phyloP scores from a whole-genome alignment of 495 filamentous ascomycete species.

The Daldinia bambusicola region DNA sequence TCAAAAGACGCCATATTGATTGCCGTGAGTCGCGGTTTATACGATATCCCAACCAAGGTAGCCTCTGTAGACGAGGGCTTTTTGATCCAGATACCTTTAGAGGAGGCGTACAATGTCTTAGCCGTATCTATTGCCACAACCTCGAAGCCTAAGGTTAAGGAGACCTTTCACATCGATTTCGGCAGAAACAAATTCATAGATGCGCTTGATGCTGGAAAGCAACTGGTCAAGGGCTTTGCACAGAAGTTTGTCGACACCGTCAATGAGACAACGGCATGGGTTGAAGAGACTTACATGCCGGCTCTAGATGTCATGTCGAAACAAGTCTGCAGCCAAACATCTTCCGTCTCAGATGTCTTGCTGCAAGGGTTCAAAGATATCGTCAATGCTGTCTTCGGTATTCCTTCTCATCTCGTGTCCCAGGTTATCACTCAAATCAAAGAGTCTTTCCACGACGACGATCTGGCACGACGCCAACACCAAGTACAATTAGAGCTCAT shows the following conservation, averaged over 20 bases:
- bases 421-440: slow-evolving; percentile 43
- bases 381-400: slow-evolving; percentile 37
- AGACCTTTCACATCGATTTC: slow-evolving; percentile 58
- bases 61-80: slow-evolving; percentile 58
- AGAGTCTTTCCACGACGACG: slow-evolving; percentile 38
- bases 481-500: slow-evolving; percentile 39
- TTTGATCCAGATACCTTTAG: slow-evolving; percentile 52
- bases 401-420: slow-evolving; percentile 33
- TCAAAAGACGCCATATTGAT: slow-evolving; percentile 56
- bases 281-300: slow-evolving; percentile 49
- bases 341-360: slow-evolving; percentile 46
- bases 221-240: slow-evolving; percentile 52
- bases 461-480: slow-evolving; percentile 30
- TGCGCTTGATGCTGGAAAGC: slow-evolving; percentile 51
- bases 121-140: slow-evolving; percentile 58
- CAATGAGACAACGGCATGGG: slow-evolving; percentile 49
- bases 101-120: slow-evolving; percentile 55
- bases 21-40: slow-evolving; percentile 54
- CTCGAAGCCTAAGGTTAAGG: slow-evolving; percentile 57
- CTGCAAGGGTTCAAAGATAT: slow-evolving; percentile 41
- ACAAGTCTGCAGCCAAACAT: slow-evolving; percentile 48
- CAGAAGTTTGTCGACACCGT: slow-evolving; percentile 49
- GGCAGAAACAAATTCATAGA: slow-evolving; percentile 51
- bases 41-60: slow-evolving; percentile 54
- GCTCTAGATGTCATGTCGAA: slow-evolving; percentile 47